Evolutionary conservation across 2,329 filamentous ascomycete species (phyloP), one percentile per base, ranked within the genome.

Genomic region (Colletotrichum orchidophilum): DNA sequence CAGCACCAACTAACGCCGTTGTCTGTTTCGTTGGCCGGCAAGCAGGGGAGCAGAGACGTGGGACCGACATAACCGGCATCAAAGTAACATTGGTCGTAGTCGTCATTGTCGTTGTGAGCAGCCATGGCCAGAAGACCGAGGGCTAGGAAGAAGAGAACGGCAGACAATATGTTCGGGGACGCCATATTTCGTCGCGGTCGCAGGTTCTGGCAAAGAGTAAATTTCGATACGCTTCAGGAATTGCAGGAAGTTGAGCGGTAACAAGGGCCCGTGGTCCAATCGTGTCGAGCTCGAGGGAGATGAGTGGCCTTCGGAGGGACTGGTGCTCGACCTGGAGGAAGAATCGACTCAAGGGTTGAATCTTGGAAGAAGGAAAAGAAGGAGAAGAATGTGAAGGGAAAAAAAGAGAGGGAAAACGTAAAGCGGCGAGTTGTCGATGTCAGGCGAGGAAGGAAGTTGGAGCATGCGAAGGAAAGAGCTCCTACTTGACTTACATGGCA

Each of bases 31-130:
- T 39, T 59, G 18, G 60, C 58, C 5, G 46, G 26, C 21, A 71
- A 33, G 11, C 68, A 71, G 3, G 68, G 68, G 3, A 68, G 39
- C 12, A 71, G 68, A 7, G 8, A 18, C 12, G 26, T 13, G 7
- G 59, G 68, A 0, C 64, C 68, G 42, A 31, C 57, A 24, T 55
- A 49, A 52, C 60, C 53, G 15, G 61, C 64, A 50, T 55, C 64
- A 33, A 58, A 71, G 58, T 71, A 71, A 52, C 68, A 71, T 35
- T 71, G 68, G 4, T 71, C 35, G 50, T 59, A 71, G 31, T 71
- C 26, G 24, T 54, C 35, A 21, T 53, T 68, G 31, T 68, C 18
- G 24, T 42, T 12, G 21, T 12, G 0, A 21, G 33, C 31, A 12
- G 63, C 26, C 21, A 13, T 46, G 24, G n/a, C 39, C 6, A 31